phyloP scores from a whole-genome alignment of 1,139 yeast genomes.

The Hansenula sp. region DNA sequence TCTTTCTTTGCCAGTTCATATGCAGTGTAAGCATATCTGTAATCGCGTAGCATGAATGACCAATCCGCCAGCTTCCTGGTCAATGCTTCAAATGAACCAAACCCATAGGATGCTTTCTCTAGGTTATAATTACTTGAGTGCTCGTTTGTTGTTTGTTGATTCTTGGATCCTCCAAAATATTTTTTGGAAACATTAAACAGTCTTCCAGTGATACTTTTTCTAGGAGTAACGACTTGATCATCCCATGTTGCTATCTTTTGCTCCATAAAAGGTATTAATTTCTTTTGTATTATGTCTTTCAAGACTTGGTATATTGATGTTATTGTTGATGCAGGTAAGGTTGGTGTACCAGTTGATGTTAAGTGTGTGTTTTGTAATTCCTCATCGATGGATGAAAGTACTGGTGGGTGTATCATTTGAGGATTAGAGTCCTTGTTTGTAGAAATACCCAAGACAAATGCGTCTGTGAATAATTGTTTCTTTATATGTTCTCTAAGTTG shows the following conservation, averaged over 20 bases:
- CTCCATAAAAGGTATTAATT: constrained; percentile 77
- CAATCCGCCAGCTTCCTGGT: constrained; percentile 87
- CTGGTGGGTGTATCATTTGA: constrained; percentile 30
- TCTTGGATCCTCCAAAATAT: constrained; percentile 39
- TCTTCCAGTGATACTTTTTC: constrained; percentile 69
- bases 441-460: constrained; percentile 26
- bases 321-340: constrained; percentile 28
- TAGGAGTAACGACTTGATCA: constrained; percentile 64
- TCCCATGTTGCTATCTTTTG: constrained; percentile 71
- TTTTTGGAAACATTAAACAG: constrained; percentile 65
- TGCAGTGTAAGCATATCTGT: constrained; percentile 76
- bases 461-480: constrained; percentile 31
- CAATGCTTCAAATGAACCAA: constrained; percentile 66
- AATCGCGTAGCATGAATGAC: constrained; percentile 85
- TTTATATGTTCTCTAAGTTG: constrained; percentile 29
- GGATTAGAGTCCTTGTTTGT: constrained; percentile 14
- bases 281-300: constrained; percentile 51
- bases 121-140: constrained; percentile 32
- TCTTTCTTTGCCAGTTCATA: constrained; percentile 83
- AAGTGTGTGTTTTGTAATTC: constrained; percentile 36
- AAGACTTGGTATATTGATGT: constrained; percentile 38
- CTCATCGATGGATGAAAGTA: constrained; percentile 47
- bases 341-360: constrained; percentile 6
- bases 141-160: constrained; percentile 16
- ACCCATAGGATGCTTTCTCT: constrained; percentile 50